Conservation (phyloP, 2,329 filamentous ascomycete species). For the Chrysoporthe deuterocubensis region DNA sequence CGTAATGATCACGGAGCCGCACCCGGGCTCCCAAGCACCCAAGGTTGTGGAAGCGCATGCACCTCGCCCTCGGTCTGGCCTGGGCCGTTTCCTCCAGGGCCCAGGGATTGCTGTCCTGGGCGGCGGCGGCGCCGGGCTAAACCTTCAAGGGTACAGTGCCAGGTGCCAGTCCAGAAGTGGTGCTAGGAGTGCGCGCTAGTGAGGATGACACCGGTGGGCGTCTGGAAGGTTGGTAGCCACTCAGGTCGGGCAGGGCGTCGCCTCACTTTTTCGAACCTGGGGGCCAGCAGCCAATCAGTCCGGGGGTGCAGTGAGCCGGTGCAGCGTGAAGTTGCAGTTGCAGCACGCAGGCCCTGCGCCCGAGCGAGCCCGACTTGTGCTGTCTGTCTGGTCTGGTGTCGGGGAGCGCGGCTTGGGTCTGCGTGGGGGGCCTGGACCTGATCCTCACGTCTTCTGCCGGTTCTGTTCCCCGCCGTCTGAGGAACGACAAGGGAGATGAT, state of each 20-base stretch:
- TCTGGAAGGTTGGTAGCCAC: neutral
- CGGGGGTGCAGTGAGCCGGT: neutral
- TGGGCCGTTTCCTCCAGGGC: no score
- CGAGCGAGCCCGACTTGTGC: neutral
- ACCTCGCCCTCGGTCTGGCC: neutral
- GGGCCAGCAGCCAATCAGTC: neutral
- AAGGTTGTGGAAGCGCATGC: neutral
- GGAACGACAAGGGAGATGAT: neutral
- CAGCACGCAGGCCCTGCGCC: neutral
- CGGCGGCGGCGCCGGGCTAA: no score
- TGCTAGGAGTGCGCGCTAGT: neutral
- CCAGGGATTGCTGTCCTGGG: no score
- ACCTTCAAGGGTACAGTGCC: no score
- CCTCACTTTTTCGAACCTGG: slow-evolving; percentile 7
- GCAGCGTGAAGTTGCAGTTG: neutral
- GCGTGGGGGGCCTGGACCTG: neutral
- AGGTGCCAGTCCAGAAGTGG: no score
- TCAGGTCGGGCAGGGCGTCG: slow-evolving; percentile 13
- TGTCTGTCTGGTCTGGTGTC: neutral
- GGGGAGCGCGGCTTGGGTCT: neutral
- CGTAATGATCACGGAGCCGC: slow-evolving; percentile 5
- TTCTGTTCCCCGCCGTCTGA: neutral
- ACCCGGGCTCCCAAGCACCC: neutral
- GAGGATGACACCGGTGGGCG: neutral
- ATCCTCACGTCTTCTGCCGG: neutral